Conservation (phyloP, 441 rosid species). For the Arabidopsis hybrid region DNA sequence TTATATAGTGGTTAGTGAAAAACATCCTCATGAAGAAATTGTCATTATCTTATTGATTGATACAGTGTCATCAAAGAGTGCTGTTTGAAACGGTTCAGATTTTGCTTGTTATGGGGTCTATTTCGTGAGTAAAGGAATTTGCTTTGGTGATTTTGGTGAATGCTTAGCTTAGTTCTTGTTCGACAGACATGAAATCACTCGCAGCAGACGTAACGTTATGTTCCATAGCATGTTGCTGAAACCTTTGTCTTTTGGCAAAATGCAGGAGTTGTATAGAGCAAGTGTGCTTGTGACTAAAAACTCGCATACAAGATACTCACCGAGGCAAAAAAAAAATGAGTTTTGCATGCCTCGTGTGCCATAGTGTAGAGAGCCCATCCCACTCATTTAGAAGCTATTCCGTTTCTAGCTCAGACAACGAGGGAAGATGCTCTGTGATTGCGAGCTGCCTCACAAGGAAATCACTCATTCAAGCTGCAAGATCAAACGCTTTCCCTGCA, state of each 20-base stretch:
- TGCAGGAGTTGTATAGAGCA: slow-evolving; percentile 22
- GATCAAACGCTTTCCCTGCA: slow-evolving; percentile 50
- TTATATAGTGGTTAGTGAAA: slow-evolving; percentile 1
- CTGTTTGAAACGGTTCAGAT: not conserved
- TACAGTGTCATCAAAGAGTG: not conserved
- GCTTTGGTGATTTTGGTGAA: not conserved
- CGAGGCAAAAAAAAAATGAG: slow-evolving; percentile 55
- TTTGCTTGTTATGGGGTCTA: slow-evolving; percentile 6
- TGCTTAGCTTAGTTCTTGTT: slow-evolving; percentile 14
- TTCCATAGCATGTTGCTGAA: not conserved
- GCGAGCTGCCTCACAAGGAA: slow-evolving; percentile 74
- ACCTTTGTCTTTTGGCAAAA: slow-evolving; percentile 16
- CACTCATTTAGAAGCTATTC: slow-evolving; percentile 94
- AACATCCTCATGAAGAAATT: not conserved
- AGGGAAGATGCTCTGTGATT: slow-evolving; percentile 80
- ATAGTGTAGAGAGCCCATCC: slow-evolving; percentile 85
- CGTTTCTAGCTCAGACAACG: slow-evolving; percentile 87
- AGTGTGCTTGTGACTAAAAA: slow-evolving; percentile 18
- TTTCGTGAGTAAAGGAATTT: not conserved
- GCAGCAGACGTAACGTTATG: not conserved
- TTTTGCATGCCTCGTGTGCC: slow-evolving; percentile 89
- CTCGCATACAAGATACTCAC: not conserved
- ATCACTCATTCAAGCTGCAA: slow-evolving; percentile 65
- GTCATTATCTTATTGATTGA: slow-evolving; percentile 2
- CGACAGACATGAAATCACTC: not conserved